phyloP scores from a whole-genome alignment of 2,329 filamentous ascomycete genomes.

The Colletotrichum musae region DNA sequence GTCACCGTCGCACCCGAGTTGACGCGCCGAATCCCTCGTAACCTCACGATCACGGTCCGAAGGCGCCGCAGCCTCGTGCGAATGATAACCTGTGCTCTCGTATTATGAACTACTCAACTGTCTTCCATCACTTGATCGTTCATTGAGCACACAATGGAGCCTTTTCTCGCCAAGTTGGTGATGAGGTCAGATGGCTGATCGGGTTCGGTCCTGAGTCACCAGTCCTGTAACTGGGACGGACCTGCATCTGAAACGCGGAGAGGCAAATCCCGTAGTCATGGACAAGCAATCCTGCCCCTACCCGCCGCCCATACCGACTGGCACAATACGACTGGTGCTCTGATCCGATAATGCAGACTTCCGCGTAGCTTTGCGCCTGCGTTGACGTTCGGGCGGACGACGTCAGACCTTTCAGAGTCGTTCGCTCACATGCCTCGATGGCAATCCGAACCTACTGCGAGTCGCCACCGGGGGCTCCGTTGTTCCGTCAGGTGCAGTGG shows the following conservation, averaged over 20 bases:
- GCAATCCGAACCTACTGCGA: slow-evolving; percentile 20
- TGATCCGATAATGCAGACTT: slow-evolving; percentile 19
- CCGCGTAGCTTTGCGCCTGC: slow-evolving; percentile 16
- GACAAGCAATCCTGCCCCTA: slow-evolving; percentile 11
- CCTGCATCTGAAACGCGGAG: slow-evolving; percentile 42
- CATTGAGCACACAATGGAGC: not conserved
- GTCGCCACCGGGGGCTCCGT: not conserved
- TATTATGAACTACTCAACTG: slow-evolving; percentile 12
- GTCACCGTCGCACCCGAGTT: not conserved
- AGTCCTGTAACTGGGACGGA: slow-evolving; percentile 23
- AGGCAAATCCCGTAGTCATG: slow-evolving; percentile 33
- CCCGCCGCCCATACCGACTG: slow-evolving; percentile 5
- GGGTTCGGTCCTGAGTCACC: not conserved
- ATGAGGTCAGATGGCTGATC: not conserved
- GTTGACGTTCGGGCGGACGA: slow-evolving; percentile 32
- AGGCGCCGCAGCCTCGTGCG: no score
- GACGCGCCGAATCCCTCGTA: not conserved
- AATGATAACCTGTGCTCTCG: not conserved
- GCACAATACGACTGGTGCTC: slow-evolving; percentile 7
- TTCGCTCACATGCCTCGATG: slow-evolving; percentile 3
- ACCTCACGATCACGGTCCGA: not conserved
- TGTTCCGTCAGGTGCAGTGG: not conserved
- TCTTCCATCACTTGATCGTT: not conserved
- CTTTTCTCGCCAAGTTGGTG: slow-evolving; percentile 1
- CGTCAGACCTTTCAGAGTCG: slow-evolving; percentile 18